A percentile compares a stretch with the other conserved stretches of the same genome.
Conservation (phyloP, 2,329 filamentous ascomycete genomes). For the Fusarium staphyleae region DNA sequence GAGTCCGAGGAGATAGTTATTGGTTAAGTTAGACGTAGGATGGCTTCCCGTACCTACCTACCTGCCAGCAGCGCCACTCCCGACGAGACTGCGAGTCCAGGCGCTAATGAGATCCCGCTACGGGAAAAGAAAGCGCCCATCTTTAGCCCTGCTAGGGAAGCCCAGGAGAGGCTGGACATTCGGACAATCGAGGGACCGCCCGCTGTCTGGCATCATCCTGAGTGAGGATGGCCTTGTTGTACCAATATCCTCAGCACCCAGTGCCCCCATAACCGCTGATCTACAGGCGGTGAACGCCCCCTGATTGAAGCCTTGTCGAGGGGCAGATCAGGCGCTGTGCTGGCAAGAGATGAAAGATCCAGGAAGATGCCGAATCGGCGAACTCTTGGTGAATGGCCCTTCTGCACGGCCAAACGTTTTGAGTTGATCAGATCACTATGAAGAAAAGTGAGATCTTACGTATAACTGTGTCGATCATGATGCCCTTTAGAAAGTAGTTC, state of each 20-base stretch:
- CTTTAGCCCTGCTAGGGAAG: background rate
- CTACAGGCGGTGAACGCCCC: slow-evolving; percentile 25
- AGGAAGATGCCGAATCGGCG: slow-evolving; percentile 4
- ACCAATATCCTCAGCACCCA: slow-evolving; percentile 4
- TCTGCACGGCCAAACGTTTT: slow-evolving; percentile 11
- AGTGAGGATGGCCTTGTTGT: background rate
- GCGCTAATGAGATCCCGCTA: slow-evolving; percentile 11
- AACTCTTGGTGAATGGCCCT: too few species aligned
- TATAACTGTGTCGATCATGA: slow-evolving; percentile 6
- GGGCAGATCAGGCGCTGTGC: slow-evolving; percentile 18
- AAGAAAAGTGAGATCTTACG: too few species aligned
- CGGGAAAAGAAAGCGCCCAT: slow-evolving; percentile 2
- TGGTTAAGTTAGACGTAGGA: too few species aligned
- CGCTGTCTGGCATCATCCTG: slow-evolving; percentile 6
- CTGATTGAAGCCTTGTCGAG: slow-evolving; percentile 15
- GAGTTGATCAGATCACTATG: too few species aligned
- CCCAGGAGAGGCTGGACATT: slow-evolving; percentile 1
- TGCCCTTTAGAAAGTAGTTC: too few species aligned
- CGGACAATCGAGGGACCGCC: slow-evolving; percentile 7
- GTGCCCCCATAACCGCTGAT: background rate
- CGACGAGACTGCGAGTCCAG: background rate
- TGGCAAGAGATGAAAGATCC: slow-evolving; percentile 6
- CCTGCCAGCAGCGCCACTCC: slow-evolving; percentile 1
- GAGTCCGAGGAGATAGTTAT: slow-evolving; percentile 10
- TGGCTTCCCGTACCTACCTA: too few species aligned